A percentile compares a stretch with the other conserved stretches of the same genome.
These are phyloP conservation scores for Pseudogymnoascus sp. DNA, from an alignment of 2,329 filamentous ascomycete species.

Conservation along the genomic window DNA sequence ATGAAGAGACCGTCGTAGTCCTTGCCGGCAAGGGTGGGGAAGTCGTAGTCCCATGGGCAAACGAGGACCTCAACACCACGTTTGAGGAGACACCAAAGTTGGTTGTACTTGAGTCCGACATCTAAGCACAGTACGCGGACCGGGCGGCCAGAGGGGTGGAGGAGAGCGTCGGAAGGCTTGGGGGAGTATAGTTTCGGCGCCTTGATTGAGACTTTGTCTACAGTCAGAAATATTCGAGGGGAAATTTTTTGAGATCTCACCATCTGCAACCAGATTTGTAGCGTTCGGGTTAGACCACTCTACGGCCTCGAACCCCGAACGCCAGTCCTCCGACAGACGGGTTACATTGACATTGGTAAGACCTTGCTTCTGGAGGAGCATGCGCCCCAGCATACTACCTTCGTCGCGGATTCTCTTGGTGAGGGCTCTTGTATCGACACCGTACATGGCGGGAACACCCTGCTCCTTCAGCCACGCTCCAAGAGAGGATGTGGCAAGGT, in stretches of 20 bases:
- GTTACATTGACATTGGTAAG: constrained; percentile 36
- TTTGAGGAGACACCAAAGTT: constrained; percentile 84
- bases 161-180: constrained; percentile 59
- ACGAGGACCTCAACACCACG: constrained; percentile 91
- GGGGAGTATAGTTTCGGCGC: constrained; percentile 80
- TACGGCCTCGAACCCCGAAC: constrained; percentile 62
- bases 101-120: constrained; percentile 97
- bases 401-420: constrained; percentile 91
- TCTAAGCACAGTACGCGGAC: constrained; percentile 88
- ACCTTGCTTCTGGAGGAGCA: constrained; percentile 62
- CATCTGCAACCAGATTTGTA: constrained; percentile 88
- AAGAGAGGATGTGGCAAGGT: constrained; percentile 81
- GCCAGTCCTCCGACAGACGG: constrained; percentile 35
- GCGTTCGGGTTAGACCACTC: constrained; percentile 90
- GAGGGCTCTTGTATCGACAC: constrained; percentile 84
- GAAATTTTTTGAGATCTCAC: constrained; percentile 47
- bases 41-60: constrained; percentile 93
- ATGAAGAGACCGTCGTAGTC: constrained; percentile 96
- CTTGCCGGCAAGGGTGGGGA: constrained; percentile 64
- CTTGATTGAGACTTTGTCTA: constrained; percentile 70
- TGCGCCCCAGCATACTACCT: constrained; percentile 90
- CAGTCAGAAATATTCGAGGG: constrained; percentile 32
- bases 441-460: constrained; percentile 86
- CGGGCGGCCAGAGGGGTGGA: constrained; percentile 79
- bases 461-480: constrained; percentile 96